phyloP scores from a whole-genome alignment of 345 rosid genomes.

The Carallia brachiata region DNA sequence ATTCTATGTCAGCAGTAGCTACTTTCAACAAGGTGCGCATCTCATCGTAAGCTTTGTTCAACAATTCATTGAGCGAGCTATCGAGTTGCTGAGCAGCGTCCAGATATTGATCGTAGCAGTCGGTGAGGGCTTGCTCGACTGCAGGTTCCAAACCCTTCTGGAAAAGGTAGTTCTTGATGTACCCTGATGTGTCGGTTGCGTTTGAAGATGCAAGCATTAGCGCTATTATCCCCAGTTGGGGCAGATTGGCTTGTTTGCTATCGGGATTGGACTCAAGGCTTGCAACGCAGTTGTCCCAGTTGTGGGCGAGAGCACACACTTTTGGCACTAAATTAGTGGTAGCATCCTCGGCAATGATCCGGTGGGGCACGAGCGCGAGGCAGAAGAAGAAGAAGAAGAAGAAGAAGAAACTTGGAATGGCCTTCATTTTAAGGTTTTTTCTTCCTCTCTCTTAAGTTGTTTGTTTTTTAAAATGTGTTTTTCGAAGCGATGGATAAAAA shows the following conservation, averaged over 20 bases:
- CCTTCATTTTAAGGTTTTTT: slow-evolving; percentile 23
- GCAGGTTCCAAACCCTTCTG: slow-evolving; percentile 37
- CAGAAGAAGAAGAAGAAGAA: slow-evolving; percentile 23
- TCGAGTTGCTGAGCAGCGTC: slow-evolving; percentile 65
- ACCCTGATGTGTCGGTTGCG: slow-evolving; percentile 40
- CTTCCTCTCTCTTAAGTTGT: not conserved
- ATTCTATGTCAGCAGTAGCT: slow-evolving; percentile 38
- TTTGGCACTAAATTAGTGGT: slow-evolving; percentile 11
- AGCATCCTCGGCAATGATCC: not conserved
- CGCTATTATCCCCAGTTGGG: slow-evolving; percentile 48
- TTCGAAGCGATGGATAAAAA: not conserved
- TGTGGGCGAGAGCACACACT: slow-evolving; percentile 39
- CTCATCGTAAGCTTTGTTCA: slow-evolving; percentile 34
- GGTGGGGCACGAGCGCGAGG: slow-evolving; percentile 11
- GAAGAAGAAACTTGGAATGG: slow-evolving; percentile 11
- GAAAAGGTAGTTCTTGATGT: slow-evolving; percentile 29
- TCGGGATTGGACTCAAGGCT: slow-evolving; percentile 43
- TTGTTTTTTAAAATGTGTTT: not conserved
- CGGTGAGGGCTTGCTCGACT: slow-evolving; percentile 50
- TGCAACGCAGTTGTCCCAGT: slow-evolving; percentile 46
- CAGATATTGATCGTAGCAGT: slow-evolving; percentile 51
- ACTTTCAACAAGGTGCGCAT: slow-evolving; percentile 42
- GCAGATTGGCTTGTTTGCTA: slow-evolving; percentile 34
- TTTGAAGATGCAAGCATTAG: slow-evolving; percentile 38
- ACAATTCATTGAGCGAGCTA: slow-evolving; percentile 49